Evolutionary conservation across 23 red algal species (phyloP).

Genomic region (Gracilaria domingensis): DNA sequence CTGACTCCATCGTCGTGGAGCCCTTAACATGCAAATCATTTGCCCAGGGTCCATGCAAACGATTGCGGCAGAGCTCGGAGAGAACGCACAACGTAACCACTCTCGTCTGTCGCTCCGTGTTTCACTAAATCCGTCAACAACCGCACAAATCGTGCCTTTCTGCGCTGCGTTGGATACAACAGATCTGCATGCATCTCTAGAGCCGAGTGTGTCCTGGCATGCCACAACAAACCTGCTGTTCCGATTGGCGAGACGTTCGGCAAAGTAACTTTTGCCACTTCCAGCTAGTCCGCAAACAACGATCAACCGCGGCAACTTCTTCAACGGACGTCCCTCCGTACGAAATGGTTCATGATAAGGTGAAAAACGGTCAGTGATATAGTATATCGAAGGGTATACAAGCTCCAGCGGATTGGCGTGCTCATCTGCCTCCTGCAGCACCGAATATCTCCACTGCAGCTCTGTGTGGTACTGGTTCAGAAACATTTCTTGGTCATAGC

Average conservation of each 20-base stretch:
- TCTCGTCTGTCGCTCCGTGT: not conserved
- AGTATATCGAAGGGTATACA: not conserved
- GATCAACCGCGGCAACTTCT: not conserved
- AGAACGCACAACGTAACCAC: conserved; percentile 4
- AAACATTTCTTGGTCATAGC: conserved; percentile 4
- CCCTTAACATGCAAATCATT: too few species aligned
- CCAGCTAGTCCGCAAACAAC: conserved; percentile 10
- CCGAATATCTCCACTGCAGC: not conserved
- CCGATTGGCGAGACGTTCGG: not conserved
- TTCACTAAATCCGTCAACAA: conserved; percentile 14
- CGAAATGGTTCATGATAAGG: too few species aligned
- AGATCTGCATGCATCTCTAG: not conserved
- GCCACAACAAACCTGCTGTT: not conserved
- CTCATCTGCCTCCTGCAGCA: not conserved
- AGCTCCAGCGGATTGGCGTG: not conserved
- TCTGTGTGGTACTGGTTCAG: not conserved
- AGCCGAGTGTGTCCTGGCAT: not conserved
- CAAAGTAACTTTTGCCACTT: conserved; percentile 15
- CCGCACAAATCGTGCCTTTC: not conserved
- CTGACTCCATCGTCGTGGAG: too few species aligned
- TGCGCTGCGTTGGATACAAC: not conserved
- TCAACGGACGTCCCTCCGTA: not conserved
- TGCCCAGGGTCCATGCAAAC: conserved; percentile 1
- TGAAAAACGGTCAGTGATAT: too few species aligned
- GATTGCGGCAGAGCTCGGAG: not conserved